phyloP scores from a whole-genome alignment of 2,329 filamentous ascomycete species.

The Monilinia fructigena region DNA sequence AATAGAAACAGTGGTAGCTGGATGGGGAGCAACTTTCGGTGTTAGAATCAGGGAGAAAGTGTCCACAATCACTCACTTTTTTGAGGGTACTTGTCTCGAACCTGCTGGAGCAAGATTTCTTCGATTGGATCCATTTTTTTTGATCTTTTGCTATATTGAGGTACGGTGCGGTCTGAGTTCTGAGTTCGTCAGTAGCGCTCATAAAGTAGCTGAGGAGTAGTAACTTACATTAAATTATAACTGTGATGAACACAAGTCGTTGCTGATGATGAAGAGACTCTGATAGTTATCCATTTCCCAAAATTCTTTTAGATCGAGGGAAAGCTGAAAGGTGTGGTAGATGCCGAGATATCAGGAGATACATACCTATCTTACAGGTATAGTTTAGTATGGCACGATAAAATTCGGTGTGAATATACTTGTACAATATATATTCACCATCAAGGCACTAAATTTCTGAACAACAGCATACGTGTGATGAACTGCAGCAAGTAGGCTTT shows the following conservation, averaged over 20 bases:
- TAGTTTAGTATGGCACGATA: neutral
- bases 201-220: neutral
- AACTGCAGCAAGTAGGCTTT: neutral
- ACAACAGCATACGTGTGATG: neutral
- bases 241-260: too few relatives aligned
- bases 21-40: neutral
- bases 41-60: neutral
- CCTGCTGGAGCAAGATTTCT: neutral
- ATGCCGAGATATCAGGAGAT: neutral
- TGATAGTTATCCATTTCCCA: neutral
- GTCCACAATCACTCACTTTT: neutral
- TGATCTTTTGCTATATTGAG: too few relatives aligned
- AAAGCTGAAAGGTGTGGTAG: neutral
- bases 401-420: neutral
- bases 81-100: neutral
- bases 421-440: neutral
- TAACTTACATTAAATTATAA: too few relatives aligned
- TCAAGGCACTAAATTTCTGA: neutral
- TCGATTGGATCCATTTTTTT: neutral
- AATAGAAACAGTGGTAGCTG: neutral
- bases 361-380: neutral
- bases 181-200: neutral
- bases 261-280: neutral
- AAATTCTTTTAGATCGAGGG: neutral
- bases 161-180: neutral